These are phyloP conservation scores for Colletotrichum noveboracense DNA, from an alignment of 2,329 filamentous ascomycete genomes.

Conservation along the genomic window DNA sequence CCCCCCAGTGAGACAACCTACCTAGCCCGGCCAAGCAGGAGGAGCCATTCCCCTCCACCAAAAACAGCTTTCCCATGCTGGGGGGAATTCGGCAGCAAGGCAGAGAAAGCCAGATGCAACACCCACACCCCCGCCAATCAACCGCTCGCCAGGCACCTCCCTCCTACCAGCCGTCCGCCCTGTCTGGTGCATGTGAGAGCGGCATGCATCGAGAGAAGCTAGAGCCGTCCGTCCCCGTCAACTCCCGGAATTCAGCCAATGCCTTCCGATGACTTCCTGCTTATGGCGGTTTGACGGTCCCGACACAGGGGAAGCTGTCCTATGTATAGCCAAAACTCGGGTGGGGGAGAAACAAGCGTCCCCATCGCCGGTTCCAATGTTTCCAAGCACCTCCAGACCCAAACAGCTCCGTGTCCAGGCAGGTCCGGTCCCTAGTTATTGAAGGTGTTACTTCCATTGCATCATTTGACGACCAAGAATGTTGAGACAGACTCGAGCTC, in stretches of 20 bases:
- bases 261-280: conserved; percentile 8
- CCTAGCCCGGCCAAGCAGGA: background rate
- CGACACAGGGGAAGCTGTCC: conserved; percentile 22
- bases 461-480: background rate
- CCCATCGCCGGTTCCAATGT: background rate
- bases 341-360: conserved; percentile 7
- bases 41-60: background rate
- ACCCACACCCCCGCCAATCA: background rate
- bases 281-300: background rate
- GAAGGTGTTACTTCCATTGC: background rate
- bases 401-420: background rate
- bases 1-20: conserved; percentile 4
- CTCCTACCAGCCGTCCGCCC: background rate
- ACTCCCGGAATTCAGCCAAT: conserved; percentile 1
- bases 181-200: conserved; percentile 11
- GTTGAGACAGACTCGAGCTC: background rate
- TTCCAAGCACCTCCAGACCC: background rate
- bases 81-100: background rate
- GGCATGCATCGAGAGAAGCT: background rate
- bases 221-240: conserved; percentile 3
- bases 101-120: background rate
- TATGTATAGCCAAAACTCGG: conserved; percentile 21
- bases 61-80: background rate
- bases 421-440: background rate
- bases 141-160: background rate